Conservation (phyloP, 257 asterid species). For the Nicotiana attenuata region DNA sequence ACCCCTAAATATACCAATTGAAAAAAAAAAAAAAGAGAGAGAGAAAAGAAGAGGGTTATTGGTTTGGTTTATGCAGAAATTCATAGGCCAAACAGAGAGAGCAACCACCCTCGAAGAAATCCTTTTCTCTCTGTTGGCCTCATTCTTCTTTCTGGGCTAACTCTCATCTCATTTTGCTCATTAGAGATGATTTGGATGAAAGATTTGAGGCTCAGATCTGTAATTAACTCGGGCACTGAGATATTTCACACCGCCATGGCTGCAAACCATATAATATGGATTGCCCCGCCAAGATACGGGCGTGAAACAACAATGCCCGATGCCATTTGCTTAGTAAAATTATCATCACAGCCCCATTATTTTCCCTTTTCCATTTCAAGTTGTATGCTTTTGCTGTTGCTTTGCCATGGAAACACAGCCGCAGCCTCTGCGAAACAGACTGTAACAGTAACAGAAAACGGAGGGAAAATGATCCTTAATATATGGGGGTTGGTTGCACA, state of each 20-base stretch:
- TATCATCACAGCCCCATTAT: constrained; percentile 24
- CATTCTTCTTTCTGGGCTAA: neutral
- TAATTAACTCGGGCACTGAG: neutral
- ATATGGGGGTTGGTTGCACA: neutral
- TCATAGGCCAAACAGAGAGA: neutral
- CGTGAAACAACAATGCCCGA: constrained; percentile 3
- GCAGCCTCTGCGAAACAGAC: neutral
- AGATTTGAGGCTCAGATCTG: neutral
- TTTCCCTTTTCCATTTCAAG: neutral
- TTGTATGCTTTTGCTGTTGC: neutral
- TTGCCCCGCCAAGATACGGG: constrained; percentile 24
- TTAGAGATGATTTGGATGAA: too few relatives aligned
- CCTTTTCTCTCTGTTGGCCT: neutral
- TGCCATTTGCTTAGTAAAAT: constrained; percentile 8
- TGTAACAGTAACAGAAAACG: neutral
- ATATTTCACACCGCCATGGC: neutral
- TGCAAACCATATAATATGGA: neutral
- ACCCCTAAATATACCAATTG: neutral
- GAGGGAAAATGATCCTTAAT: neutral
- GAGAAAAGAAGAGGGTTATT: neutral
- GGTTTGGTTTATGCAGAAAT: neutral
- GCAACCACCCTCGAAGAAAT: neutral
- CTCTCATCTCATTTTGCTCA: neutral
- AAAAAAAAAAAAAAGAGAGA: neutral
- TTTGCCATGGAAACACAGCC: neutral